Evolutionary conservation across 2,329 filamentous ascomycete genomes (phyloP).

Genomic region (Ascosphaera pollenicola): DNA sequence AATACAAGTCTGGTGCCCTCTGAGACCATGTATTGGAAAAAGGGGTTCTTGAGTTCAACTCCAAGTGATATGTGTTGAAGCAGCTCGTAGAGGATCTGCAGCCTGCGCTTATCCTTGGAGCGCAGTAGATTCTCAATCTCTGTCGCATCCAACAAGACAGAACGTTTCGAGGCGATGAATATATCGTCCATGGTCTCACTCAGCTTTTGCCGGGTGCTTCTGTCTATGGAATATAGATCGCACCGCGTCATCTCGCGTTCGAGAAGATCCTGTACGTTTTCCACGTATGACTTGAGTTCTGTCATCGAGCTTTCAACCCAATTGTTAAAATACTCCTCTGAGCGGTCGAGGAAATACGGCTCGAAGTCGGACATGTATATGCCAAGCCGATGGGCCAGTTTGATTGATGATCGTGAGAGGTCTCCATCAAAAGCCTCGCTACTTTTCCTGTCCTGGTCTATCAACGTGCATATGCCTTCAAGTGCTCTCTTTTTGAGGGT

Average conservation of each 20-base stretch:
- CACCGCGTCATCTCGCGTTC: slow-evolving; percentile 52
- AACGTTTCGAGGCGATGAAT: slow-evolving; percentile 46
- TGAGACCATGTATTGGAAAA: slow-evolving; percentile 55
- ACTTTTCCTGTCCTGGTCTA: slow-evolving; percentile 46
- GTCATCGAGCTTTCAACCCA: slow-evolving; percentile 47
- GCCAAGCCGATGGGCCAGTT: slow-evolving; percentile 66
- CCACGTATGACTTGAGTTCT: slow-evolving; percentile 54
- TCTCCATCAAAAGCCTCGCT: slow-evolving; percentile 29
- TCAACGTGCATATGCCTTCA: slow-evolving; percentile 54
- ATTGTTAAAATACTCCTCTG: slow-evolving; percentile 42
- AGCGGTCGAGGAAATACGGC: slow-evolving; percentile 44
- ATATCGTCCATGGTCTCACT: slow-evolving; percentile 50
- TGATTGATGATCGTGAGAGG: slow-evolving; percentile 52
- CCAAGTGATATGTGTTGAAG: slow-evolving; percentile 52
- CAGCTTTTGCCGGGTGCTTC: slow-evolving; percentile 57
- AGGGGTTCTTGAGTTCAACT: slow-evolving; percentile 45
- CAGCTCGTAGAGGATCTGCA: slow-evolving; percentile 58
- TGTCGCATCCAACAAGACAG: slow-evolving; percentile 40
- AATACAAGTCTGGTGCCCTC: slow-evolving; percentile 60
- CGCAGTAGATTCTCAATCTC: slow-evolving; percentile 54
- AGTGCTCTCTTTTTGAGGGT: slow-evolving; percentile 31
- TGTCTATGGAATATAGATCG: slow-evolving; percentile 61
- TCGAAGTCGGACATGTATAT: slow-evolving; percentile 68
- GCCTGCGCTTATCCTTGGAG: slow-evolving; percentile 42
- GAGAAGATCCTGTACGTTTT: slow-evolving; percentile 45